Percentiles rank a stretch among this genome's conserved stretches.
Evolutionary conservation across 495 filamentous ascomycete species (phyloP).

Genomic region (Lasiosphaeriaceae sp.): DNA sequence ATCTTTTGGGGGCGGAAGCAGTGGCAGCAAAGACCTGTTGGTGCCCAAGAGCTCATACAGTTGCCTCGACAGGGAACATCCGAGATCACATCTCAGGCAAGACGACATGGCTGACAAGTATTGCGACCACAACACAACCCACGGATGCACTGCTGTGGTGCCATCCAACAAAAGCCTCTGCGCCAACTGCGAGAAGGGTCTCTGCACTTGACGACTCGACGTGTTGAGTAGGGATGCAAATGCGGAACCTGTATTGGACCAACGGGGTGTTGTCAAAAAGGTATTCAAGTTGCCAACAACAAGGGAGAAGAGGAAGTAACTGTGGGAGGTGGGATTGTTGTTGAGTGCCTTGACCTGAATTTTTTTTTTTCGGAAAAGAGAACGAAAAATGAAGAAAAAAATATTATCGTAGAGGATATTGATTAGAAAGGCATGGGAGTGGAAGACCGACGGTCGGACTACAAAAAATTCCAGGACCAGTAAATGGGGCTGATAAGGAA

Average conservation of each 20-base stretch:
- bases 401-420: too few relatives aligned
- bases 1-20: background rate
- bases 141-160: slow-evolving; percentile 14
- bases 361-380: too few relatives aligned
- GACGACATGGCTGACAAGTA: slow-evolving; percentile 20
- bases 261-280: background rate
- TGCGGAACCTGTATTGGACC: background rate
- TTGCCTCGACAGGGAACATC: background rate
- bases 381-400: too few relatives aligned
- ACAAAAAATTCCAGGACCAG: too few relatives aligned
- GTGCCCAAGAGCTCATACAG: too few relatives aligned
- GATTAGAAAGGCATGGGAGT: too few relatives aligned
- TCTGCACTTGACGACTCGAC: slow-evolving; percentile 1
- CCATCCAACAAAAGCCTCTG: slow-evolving; percentile 13
- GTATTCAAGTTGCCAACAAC: background rate
- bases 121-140: slow-evolving; percentile 19
- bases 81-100: background rate
- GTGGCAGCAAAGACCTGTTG: background rate
- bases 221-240: background rate
- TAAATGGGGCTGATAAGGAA: too few relatives aligned
- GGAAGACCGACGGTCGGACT: too few relatives aligned
- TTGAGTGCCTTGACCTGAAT: background rate
- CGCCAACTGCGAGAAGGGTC: slow-evolving; percentile 12
- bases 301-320: background rate
- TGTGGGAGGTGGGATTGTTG: background rate